phyloP scores from a whole-genome alignment of 2,329 filamentous ascomycete species.

The Arachnomyces sp. region DNA sequence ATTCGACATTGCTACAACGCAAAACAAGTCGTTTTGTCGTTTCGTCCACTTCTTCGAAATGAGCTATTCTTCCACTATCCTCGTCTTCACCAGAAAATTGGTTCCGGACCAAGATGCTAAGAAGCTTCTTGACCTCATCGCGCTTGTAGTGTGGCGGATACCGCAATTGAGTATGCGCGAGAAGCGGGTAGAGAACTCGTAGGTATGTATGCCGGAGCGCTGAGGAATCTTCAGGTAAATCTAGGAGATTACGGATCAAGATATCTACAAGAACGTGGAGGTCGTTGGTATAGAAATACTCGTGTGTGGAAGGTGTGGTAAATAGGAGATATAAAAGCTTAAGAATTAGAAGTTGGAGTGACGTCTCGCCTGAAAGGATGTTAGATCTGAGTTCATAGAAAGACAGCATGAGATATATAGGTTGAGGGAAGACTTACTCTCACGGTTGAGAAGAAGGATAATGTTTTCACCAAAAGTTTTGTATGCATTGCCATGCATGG shows the following conservation, averaged over 20 bases:
- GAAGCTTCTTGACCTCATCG: constrained; percentile 69
- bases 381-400: constrained; percentile 11
- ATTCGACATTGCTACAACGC: constrained; percentile 40
- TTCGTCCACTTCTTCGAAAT: constrained; percentile 45
- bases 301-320: constrained; percentile 81
- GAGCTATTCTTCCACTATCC: constrained; percentile 38
- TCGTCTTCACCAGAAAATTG: constrained; percentile 53
- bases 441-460: constrained; percentile 87
- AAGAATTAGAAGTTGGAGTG: constrained; percentile 87
- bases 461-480: constrained; percentile 98
- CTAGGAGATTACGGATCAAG: constrained; percentile 91
- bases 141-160: constrained; percentile 86
- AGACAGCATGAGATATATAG: background rate
- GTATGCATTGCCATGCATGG: constrained; percentile 69
- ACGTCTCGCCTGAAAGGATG: constrained; percentile 60
- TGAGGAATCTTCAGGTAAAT: constrained; percentile 72
- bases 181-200: constrained; percentile 79
- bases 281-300: constrained; percentile 99
- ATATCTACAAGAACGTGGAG: constrained; percentile 90
- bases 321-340: constrained; percentile 95
- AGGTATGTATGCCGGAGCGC: constrained; percentile 86
- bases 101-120: constrained; percentile 66
- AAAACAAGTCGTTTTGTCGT: constrained; percentile 42
- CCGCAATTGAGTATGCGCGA: constrained; percentile 85
- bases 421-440: constrained; percentile 45